phyloP scores from a whole-genome alignment of 2,329 filamentous ascomycete genomes.

The Pleochaeta shiraiana region DNA sequence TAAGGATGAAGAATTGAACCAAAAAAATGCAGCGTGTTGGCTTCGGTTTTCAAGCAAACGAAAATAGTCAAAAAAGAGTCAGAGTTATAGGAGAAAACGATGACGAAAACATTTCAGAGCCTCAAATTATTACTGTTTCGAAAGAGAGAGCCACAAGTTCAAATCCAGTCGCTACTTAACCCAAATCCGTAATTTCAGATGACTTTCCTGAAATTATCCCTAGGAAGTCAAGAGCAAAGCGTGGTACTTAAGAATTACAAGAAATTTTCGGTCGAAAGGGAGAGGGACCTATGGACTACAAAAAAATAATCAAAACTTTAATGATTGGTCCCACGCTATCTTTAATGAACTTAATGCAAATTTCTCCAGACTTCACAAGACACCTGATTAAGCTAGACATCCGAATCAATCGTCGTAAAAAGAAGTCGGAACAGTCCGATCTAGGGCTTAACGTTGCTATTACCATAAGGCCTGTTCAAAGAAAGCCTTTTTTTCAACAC shows the following conservation, averaged over 20 bases:
- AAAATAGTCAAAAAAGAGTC: background rate
- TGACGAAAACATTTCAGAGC: background rate
- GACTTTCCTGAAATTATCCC: background rate
- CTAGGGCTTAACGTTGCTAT: background rate
- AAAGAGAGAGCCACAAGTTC: background rate
- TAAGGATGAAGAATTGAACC: background rate
- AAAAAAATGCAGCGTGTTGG: background rate
- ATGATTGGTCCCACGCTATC: background rate
- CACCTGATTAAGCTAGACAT: background rate
- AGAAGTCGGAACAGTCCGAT: background rate
- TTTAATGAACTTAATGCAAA: background rate
- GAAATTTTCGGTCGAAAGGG: background rate
- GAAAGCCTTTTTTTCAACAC: background rate
- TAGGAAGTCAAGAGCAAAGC: background rate
- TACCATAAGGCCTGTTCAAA: background rate
- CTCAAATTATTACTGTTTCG: background rate
- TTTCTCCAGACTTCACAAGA: background rate
- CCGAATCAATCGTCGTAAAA: background rate
- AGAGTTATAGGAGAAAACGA: background rate
- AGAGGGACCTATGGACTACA: background rate
- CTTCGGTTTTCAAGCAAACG: background rate
- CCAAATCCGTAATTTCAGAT: background rate
- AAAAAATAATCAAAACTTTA: constrained; percentile 1
- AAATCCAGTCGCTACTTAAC: background rate
- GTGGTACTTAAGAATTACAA: background rate